These are phyloP conservation scores for Russula virescens DNA, from an alignment of 768 basidiomycete genomes.

Conservation along the genomic window DNA sequence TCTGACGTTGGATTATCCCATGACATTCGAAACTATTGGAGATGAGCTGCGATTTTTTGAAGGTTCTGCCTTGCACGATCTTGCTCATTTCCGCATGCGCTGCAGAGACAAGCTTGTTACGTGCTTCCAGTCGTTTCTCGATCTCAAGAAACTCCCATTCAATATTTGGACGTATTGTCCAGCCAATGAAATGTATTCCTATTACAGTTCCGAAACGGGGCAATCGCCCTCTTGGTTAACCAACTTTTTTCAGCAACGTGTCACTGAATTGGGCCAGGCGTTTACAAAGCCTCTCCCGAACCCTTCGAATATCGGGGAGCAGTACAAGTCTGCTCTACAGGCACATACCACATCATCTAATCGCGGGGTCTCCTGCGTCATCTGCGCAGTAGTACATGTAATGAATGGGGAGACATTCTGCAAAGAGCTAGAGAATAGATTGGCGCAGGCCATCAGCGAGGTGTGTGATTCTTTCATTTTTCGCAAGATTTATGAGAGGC, in stretches of 20 bases:
- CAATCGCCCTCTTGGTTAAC: not conserved
- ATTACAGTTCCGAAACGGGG: no score
- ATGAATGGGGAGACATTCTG: not conserved
- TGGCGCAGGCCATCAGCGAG: not conserved
- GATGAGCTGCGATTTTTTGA: constrained; percentile 3
- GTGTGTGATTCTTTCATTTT: no score
- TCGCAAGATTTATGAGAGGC: no score
- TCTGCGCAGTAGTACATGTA: not conserved
- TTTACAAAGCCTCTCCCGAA: no score
- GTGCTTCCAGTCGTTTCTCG: not conserved
- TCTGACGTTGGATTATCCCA: not conserved
- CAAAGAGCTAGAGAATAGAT: not conserved
- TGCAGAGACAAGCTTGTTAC: not conserved
- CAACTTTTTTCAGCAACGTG: not conserved
- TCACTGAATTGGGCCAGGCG: not conserved
- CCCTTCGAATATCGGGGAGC: no score
- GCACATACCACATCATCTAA: no score
- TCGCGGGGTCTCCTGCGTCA: no score
- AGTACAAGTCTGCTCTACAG: no score
- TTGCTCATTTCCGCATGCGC: not conserved
- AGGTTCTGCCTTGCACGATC: constrained; percentile 2
- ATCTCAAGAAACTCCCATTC: not conserved
- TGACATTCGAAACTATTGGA: constrained; percentile 3
- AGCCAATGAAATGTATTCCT: not conserved
- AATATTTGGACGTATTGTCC: not conserved